Percentiles rank a stretch among this genome's conserved stretches.
Conservation (phyloP, 2,329 filamentous ascomycete genomes). For the Talaromyces sp. region DNA sequence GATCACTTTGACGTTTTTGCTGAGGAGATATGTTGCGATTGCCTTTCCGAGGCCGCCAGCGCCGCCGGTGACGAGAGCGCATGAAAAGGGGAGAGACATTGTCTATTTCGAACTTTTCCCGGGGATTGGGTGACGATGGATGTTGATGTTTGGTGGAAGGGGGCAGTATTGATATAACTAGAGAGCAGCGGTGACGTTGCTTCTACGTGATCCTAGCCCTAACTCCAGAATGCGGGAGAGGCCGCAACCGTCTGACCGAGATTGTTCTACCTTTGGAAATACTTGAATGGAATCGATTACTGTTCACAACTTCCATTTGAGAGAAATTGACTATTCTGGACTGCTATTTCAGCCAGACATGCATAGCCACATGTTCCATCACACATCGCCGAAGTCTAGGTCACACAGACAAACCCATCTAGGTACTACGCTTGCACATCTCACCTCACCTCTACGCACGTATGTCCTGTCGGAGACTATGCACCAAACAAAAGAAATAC, state of each 20-base stretch:
- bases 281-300: too few species aligned
- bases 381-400: not conserved
- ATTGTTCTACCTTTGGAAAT: too few species aligned
- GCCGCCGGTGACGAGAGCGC: not conserved
- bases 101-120: not conserved
- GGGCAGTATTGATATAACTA: not conserved
- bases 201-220: not conserved
- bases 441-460: not conserved
- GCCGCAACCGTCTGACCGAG: not conserved
- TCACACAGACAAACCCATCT: slow-evolving; percentile 20
- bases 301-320: too few species aligned
- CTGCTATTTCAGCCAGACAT: too few species aligned
- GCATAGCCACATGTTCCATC: not conserved
- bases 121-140: not conserved
- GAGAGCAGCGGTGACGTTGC: not conserved
- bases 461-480: not conserved
- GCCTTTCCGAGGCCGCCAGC: slow-evolving; percentile 4
- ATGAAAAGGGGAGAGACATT: not conserved
- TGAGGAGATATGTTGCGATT: not conserved
- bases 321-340: too few species aligned
- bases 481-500: not conserved
- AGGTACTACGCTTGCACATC: not conserved
- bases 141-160: not conserved
- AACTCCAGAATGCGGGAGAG: not conserved
- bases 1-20: slow-evolving; percentile 1